These are phyloP conservation scores for Lachnellula occidentalis DNA, from an alignment of 2,329 filamentous ascomycete species.

Conservation along the genomic window DNA sequence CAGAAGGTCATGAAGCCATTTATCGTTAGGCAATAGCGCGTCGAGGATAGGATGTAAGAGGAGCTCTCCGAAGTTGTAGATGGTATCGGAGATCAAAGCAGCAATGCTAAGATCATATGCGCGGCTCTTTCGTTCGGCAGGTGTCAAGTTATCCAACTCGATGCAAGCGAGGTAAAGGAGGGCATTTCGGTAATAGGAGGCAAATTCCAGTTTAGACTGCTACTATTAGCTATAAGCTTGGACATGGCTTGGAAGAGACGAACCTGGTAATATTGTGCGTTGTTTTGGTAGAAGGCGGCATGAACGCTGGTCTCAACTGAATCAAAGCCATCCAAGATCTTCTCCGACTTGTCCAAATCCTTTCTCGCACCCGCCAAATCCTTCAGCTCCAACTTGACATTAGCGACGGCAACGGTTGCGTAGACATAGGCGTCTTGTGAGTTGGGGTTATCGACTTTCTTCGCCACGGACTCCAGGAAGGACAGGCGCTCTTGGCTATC, in stretches of 20 bases:
- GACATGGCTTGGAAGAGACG: conserved; percentile 8
- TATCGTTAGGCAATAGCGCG: conserved; percentile 69
- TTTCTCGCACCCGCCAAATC: conserved; percentile 79
- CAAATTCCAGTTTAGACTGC: conserved; percentile 80
- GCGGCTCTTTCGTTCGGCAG: conserved; percentile 70
- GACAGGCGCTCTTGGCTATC: conserved; percentile 80
- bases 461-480: conserved; percentile 77
- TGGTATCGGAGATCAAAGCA: conserved; percentile 85
- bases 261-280: conserved; percentile 89
- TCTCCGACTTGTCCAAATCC: conserved; percentile 82
- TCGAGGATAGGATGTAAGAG: conserved; percentile 94
- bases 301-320: conserved; percentile 93
- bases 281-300: conserved; percentile 92
- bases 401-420: conserved; percentile 83
- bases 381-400: conserved; percentile 74
- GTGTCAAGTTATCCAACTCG: conserved; percentile 68
- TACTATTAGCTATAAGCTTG: conserved; percentile 14
- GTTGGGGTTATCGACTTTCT: conserved; percentile 84
- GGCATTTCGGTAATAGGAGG: conserved; percentile 94
- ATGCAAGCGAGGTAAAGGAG: conserved; percentile 97
- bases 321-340: conserved; percentile 85
- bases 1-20: conserved; percentile 91
- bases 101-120: conserved; percentile 92
- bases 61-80: conserved; percentile 99
- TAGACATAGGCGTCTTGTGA: conserved; percentile 96